phyloP scores from a whole-genome alignment of 1,284 basidiomycete species.

The Irpex sp. region DNA sequence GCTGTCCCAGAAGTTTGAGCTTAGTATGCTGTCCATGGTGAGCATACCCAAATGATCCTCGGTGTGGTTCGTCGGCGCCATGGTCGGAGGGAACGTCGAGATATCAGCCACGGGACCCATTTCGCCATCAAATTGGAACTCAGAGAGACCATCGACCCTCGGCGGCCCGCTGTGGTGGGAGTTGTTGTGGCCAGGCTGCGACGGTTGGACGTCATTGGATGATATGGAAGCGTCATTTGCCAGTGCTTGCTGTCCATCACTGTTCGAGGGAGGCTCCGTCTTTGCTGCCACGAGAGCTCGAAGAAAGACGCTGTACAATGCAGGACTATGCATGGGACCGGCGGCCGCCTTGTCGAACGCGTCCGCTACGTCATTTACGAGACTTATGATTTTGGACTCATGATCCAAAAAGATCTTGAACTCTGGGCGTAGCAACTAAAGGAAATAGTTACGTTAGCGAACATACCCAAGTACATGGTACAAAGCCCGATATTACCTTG shows the following conservation, averaged over 20 bases:
- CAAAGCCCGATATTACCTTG: conserved; percentile 53
- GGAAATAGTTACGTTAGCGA: background rate
- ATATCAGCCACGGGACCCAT: conserved; percentile 79
- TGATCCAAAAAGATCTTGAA: conserved; percentile 76
- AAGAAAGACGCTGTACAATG: conserved; percentile 84
- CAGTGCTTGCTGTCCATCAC: background rate
- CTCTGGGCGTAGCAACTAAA: conserved; percentile 75
- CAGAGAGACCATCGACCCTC: conserved; percentile 22
- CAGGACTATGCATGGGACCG: conserved; percentile 77
- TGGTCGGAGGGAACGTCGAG: conserved; percentile 78
- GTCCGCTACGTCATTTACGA: conserved; percentile 80
- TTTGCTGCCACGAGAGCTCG: conserved; percentile 72
- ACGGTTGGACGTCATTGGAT: conserved; percentile 25
- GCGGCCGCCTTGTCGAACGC: conserved; percentile 73
- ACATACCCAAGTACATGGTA: background rate
- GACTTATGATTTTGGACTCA: conserved; percentile 65
- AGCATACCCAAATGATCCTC: conserved; percentile 50
- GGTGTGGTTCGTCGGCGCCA: conserved; percentile 48
- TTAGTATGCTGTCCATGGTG: conserved; percentile 78
- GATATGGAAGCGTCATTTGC: background rate
- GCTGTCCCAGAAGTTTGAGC: conserved; percentile 78
- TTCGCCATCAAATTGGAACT: conserved; percentile 71
- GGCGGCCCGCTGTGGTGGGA: background rate
- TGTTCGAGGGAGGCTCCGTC: conserved; percentile 34
- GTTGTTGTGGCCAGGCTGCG: background rate